Evolutionary conservation across 305 asterid genomes (phyloP).

Genomic region (Rubia peregrina): DNA sequence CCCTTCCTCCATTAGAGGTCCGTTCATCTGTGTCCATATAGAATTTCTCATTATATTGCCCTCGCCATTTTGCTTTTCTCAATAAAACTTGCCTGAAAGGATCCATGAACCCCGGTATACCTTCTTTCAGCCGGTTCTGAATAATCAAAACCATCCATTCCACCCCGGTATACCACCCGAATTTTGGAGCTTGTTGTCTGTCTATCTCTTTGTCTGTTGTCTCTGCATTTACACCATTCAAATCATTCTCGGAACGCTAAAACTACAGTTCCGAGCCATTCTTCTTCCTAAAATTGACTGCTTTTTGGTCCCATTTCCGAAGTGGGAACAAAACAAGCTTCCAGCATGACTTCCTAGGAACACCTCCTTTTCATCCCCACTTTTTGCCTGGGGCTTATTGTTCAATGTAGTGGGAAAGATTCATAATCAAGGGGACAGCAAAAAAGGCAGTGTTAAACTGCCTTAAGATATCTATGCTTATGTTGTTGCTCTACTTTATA

Average conservation of each 20-base stretch:
- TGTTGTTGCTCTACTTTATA: conserved; percentile 23
- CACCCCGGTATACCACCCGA: conserved; percentile 15
- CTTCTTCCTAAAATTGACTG: conserved; percentile 17
- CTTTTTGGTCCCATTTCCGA: conserved; percentile 15
- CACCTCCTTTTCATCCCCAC: conserved; percentile 29
- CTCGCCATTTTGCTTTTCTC: conserved; percentile 18
- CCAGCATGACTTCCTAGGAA: conserved; percentile 29
- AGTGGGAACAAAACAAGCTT: conserved; percentile 25
- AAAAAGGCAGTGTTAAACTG: conserved; percentile 28
- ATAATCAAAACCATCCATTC: conserved; percentile 34
- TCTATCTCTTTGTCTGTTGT: conserved; percentile 24
- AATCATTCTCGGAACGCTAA: conserved; percentile 35
- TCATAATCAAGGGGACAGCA: conserved; percentile 26
- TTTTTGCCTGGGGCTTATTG: conserved; percentile 45
- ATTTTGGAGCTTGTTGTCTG: conserved; percentile 45
- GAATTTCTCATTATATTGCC: conserved; percentile 23
- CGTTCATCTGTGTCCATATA: conserved; percentile 31
- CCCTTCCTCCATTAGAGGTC: conserved; percentile 29
- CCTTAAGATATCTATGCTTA: conserved; percentile 35
- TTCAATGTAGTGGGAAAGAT: conserved; percentile 34
- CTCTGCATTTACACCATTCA: conserved; percentile 32
- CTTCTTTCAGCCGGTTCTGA: conserved; percentile 39
- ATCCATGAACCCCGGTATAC: conserved; percentile 38
- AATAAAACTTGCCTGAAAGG: conserved; percentile 48
- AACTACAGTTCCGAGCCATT: conserved; percentile 15